Evolutionary conservation across 2,329 filamentous ascomycete species (phyloP), one percentile per base, ranked within the genome.

Genomic region (Fusarium concolor): DNA sequence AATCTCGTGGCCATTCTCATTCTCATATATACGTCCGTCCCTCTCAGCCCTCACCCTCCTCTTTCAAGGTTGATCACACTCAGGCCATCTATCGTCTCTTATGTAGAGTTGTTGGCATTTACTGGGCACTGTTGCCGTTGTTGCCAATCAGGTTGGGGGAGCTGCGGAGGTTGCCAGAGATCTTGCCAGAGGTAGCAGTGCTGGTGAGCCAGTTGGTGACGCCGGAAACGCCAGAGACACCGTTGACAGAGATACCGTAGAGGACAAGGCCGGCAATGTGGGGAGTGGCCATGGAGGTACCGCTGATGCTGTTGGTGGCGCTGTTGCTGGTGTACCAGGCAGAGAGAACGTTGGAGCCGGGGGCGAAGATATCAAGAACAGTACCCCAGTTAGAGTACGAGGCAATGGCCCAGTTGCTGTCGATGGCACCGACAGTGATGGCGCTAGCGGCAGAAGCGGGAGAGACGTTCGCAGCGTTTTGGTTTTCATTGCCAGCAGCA

Each of bases 241-340:
- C 78, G 58, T 85, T 76, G 15, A 86, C 77, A 11, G 79, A 80
- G 56, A 89, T 78, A 44, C 79, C 75, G 73, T 83, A 83, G 15
- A 81, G 75, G 22, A 68, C 86, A 24, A 91, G 79, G 26, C 89
- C 89, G 31, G 84, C 81, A 61, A 90, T 80, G 73, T 90, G 88
- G 2, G 89, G 89, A 5, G 82, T 78, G 6, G 88, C 86, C 88
- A 90, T 90, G n/a, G 84, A 87, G 12, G 89, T 91, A 35, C 89
- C 89, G 15, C 81, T 85, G 73, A 89, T 82, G 45, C 74, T 81
- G 66, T 80, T 80, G 54, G 76, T 83, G 44, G 84, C 81, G 17
- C 74, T 78, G 58, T 74, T 79, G 74, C 76, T 73, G 57, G 80
- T 79, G 69, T 80, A 82, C 82, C 83, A 87, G 8, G 87, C 75